phyloP scores from a whole-genome alignment of 208 protist species.

The Leishmania martiniquensis region DNA sequence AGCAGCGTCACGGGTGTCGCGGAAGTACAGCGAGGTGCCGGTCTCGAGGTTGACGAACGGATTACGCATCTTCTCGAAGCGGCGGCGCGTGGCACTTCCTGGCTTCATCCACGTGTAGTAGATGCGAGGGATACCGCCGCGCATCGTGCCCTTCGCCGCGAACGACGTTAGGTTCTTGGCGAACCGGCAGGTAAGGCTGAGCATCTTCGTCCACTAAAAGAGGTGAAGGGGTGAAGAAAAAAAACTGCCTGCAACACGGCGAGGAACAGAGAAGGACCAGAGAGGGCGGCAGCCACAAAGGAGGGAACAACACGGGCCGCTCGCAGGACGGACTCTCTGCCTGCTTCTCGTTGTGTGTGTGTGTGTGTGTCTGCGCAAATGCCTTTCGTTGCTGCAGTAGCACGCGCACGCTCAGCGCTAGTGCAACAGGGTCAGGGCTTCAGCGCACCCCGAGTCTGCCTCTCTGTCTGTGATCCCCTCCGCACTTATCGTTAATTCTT shows the following conservation, averaged over 20 bases:
- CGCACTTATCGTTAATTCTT: too few species aligned
- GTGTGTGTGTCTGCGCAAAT: background rate
- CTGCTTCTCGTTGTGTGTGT: background rate
- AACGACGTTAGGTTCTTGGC: conserved; percentile 89
- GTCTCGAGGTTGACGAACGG: conserved; percentile 94
- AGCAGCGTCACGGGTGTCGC: conserved; percentile 87
- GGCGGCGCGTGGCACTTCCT: conserved; percentile 87
- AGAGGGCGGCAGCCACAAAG: background rate
- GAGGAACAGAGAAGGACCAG: background rate
- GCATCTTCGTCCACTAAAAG: conserved; percentile 35
- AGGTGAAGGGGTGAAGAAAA: background rate
- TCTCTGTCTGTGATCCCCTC: background rate
- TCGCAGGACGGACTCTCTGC: background rate
- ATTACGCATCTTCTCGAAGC: conserved; percentile 95
- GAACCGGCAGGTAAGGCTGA: conserved; percentile 38
- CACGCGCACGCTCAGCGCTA: background rate
- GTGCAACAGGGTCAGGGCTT: background rate
- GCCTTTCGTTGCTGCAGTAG: background rate
- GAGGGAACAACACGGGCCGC: background rate
- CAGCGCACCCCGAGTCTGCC: background rate
- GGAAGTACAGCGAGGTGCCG: conserved; percentile 92
- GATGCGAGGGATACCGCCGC: conserved; percentile 91
- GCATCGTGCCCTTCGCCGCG: conserved; percentile 90
- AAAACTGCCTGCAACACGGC: background rate
- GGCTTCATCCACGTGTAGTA: conserved; percentile 94